Evolutionary conservation across 2,329 filamentous ascomycete genomes (phyloP), one percentile per base, ranked within the genome.

Genomic region (Aspergillus fumigatus): DNA sequence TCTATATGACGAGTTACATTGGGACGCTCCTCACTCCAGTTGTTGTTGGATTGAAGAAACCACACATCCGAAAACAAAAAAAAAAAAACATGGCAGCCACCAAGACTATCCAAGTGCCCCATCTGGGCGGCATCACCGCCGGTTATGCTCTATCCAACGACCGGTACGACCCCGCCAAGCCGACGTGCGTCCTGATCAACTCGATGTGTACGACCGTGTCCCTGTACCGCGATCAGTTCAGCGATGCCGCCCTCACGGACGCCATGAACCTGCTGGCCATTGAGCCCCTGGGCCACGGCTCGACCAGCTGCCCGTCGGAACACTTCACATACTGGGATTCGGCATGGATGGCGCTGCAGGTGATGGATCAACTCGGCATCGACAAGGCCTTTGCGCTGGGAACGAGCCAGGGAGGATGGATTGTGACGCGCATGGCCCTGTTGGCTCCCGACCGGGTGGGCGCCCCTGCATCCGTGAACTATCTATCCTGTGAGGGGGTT

Each of bases 301-400:
- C 77, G 55, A 83, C 80, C 4, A 69, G 75, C 9, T 74, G 75
- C 5, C 67, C 70, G 23, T 60, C 65, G 3, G 75, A 79, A 56
- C 73, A 80, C 49, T 83, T 75, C 62, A 83, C 80, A 5, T 83
- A 83, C 64, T 83, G 81, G 81, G 80, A 82, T 62, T 76, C 79
- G 0, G 79, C 79, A 1, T 72, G 76, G 53, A 81, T 85, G 79
- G 77, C 78, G 10, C 52, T 75, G 29, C 82, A 86, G 69, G 80
- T 82, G 1, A 73, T 86, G 75, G 78, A 83, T 41, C 74, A 74
- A 4, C 56, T 82, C 7, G 70, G 70, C 0, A 74, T 81, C 19
- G 60, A 73, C 14, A 77, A 75, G 59, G 74, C 74, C 0, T 81
- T 81, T 58, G 76, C 74, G 0, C 67, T 82, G 21, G 80, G 81